These are phyloP conservation scores for Bjerkandera adusta DNA, from an alignment of 1,284 basidiomycete genomes.

Conservation along the genomic window DNA sequence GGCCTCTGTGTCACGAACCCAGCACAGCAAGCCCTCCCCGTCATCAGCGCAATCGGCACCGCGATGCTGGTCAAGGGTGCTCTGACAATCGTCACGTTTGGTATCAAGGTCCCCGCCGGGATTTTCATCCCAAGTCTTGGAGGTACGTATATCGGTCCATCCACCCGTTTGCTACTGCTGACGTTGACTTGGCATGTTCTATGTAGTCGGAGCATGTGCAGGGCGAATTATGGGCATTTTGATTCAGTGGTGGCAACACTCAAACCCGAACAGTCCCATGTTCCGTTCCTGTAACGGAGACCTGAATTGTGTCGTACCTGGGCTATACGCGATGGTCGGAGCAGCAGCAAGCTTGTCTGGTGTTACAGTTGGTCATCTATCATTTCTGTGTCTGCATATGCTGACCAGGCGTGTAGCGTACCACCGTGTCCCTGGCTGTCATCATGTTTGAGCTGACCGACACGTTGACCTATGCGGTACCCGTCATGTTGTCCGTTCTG, in stretches of 20 bases:
- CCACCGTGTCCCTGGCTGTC: conserved; percentile 91
- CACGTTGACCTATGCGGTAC: conserved; percentile 92
- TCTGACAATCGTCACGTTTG: conserved; percentile 91
- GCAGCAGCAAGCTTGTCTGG: conserved; percentile 88
- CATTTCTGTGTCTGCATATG: not conserved
- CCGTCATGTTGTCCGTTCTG: conserved; percentile 88
- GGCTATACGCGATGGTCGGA: conserved; percentile 91
- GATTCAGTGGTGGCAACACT: conserved; percentile 78
- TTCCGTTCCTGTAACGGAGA: conserved; percentile 70
- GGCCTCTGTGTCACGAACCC: conserved; percentile 74
- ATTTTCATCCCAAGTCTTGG: conserved; percentile 98
- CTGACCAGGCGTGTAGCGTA: conserved; percentile 45
- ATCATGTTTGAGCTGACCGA: conserved; percentile 98
- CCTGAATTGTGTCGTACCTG: conserved; percentile 74
- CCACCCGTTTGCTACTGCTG: not conserved
- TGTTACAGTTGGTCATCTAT: conserved; percentile 62
- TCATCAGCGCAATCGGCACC: conserved; percentile 65
- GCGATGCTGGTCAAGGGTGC: conserved; percentile 83
- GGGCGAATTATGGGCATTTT: conserved; percentile 86
- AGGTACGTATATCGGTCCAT: conserved; percentile 15
- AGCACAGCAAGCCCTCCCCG: conserved; percentile 62
- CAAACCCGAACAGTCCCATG: conserved; percentile 58
- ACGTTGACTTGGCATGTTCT: not conserved
- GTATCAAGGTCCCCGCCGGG: conserved; percentile 91
- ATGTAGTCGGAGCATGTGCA: conserved; percentile 86